A percentile compares a stretch with the other conserved stretches of the same genome.
phyloP scores from a whole-genome alignment of 179 eudicot genomes.

The Dionaea muscipula region DNA sequence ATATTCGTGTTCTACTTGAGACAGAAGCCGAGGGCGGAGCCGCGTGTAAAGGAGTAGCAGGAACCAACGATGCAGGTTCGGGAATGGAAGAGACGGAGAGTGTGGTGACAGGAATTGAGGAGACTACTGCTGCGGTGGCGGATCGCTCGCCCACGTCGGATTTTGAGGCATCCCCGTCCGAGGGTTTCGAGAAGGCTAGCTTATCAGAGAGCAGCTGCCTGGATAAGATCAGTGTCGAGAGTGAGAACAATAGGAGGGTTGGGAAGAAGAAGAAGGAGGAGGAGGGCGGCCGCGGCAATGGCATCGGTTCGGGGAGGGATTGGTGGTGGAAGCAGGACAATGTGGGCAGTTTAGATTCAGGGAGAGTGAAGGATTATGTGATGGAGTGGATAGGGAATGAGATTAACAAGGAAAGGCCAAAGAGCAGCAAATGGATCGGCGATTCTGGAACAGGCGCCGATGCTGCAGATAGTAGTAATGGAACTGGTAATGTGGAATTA shows the following conservation, averaged over 20 bases:
- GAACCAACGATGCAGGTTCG: no score
- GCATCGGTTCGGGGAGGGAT: slow-evolving; percentile 42
- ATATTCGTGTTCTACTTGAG: slow-evolving; percentile 21
- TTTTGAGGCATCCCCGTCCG: slow-evolving; percentile 43
- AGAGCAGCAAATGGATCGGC: slow-evolving; percentile 31
- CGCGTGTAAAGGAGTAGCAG: no score
- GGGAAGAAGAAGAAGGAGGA: slow-evolving; percentile 33
- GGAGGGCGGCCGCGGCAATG: neutral
- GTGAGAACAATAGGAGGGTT: slow-evolving; percentile 23
- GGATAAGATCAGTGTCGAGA: slow-evolving; percentile 57
- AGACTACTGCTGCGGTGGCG: slow-evolving; percentile 18
- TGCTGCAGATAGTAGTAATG: slow-evolving; percentile 12
- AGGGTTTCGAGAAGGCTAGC: slow-evolving; percentile 47
- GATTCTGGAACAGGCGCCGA: slow-evolving; percentile 7
- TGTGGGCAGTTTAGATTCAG: slow-evolving; percentile 45
- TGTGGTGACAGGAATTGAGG: slow-evolving; percentile 11
- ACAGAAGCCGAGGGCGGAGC: slow-evolving; percentile 16
- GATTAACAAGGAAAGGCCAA: slow-evolving; percentile 71
- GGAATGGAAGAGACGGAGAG: neutral
- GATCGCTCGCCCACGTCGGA: slow-evolving; percentile 14
- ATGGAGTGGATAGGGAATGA: slow-evolving; percentile 96
- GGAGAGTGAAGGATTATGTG: slow-evolving; percentile 75
- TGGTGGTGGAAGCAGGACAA: slow-evolving; percentile 97
- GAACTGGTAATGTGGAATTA: no score
- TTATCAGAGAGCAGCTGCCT: slow-evolving; percentile 37